These are phyloP conservation scores for Wickerhamomyces rabaulensis DNA, from an alignment of 805 yeast genomes.

Conservation along the genomic window DNA sequence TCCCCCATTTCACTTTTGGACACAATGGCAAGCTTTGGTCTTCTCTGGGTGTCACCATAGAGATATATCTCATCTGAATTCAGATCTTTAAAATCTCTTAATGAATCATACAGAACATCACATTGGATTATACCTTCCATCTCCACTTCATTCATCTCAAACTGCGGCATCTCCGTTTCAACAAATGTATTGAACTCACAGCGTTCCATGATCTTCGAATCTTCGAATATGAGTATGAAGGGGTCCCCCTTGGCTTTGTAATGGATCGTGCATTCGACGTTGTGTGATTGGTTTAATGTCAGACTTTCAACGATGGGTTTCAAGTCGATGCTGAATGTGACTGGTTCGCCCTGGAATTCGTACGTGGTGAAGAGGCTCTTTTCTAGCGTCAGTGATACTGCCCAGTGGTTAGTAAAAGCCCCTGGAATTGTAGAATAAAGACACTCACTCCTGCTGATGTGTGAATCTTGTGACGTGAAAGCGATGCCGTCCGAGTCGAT, in stretches of 20 bases:
- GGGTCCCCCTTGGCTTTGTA: conserved; percentile 47
- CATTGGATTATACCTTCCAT: conserved; percentile 52
- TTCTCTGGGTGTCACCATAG: conserved; percentile 32
- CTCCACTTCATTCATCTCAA: conserved; percentile 19
- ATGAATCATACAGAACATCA: conserved; percentile 44
- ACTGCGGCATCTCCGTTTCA: conserved; percentile 6
- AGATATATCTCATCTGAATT: conserved; percentile 46
- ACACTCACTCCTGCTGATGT: conserved; percentile 22
- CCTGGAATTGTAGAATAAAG: too few relatives aligned
- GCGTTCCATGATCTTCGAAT: conserved; percentile 44
- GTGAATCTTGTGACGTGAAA: conserved; percentile 43
- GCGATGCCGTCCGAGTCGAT: conserved; percentile 48
- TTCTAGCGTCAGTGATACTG: conserved; percentile 28
- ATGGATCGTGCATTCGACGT: conserved; percentile 43
- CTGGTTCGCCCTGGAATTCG: conserved; percentile 16
- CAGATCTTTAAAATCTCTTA: conserved; percentile 53
- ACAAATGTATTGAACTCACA: conserved; percentile 49
- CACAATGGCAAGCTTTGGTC: conserved; percentile 36
- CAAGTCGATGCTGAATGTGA: conserved; percentile 37
- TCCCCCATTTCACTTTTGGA: conserved; percentile 72
- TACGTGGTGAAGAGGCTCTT: conserved; percentile 30
- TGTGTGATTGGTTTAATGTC: conserved; percentile 31
- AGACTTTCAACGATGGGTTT: conserved; percentile 46
- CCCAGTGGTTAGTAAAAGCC: too few relatives aligned
- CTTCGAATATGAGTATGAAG: conserved; percentile 52